phyloP scores from a whole-genome alignment of 2,329 filamentous ascomycete genomes.

The Rhytidhysteron rufulum region DNA sequence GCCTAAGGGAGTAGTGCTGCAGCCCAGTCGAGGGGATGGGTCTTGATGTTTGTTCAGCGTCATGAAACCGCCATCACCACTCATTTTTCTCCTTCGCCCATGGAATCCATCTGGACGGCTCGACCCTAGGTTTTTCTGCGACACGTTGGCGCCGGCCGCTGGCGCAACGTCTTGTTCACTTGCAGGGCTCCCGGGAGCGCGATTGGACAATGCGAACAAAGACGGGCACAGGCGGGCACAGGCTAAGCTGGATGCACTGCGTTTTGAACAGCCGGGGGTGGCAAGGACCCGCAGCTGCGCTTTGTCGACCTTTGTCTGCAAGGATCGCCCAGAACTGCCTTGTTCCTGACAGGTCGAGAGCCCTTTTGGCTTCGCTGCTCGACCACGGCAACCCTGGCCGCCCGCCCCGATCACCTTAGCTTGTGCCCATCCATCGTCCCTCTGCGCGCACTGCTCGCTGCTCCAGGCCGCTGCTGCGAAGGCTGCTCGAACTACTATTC shows the following conservation, averaged over 20 bases:
- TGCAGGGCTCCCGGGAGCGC: background rate
- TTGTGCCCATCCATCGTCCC: constrained; percentile 14
- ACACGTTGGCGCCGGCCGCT: constrained; percentile 9
- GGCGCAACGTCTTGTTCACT: background rate
- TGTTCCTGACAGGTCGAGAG: background rate
- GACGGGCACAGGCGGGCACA: background rate
- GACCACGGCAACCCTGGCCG: constrained; percentile 15
- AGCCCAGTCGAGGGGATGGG: no score
- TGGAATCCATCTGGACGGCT: no score
- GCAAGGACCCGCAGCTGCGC: no score
- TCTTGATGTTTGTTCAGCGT: no score
- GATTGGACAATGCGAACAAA: constrained; percentile 6
- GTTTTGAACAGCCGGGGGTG: background rate
- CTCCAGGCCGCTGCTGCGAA: no score
- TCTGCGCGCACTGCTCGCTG: no score
- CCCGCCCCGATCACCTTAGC: constrained; percentile 12
- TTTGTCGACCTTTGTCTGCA: background rate
- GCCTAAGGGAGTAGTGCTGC: no score
- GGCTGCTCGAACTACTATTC: no score
- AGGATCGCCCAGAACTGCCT: no score
- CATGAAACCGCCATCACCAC: no score
- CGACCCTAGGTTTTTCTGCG: constrained; percentile 2
- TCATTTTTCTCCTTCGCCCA: no score
- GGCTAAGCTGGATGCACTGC: constrained; percentile 1
- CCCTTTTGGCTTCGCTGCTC: no score